A percentile compares a stretch with the other conserved stretches of the same genome.
These are phyloP conservation scores for Alternaria viburni DNA, from an alignment of 2,329 filamentous ascomycete genomes.

Conservation along the genomic window DNA sequence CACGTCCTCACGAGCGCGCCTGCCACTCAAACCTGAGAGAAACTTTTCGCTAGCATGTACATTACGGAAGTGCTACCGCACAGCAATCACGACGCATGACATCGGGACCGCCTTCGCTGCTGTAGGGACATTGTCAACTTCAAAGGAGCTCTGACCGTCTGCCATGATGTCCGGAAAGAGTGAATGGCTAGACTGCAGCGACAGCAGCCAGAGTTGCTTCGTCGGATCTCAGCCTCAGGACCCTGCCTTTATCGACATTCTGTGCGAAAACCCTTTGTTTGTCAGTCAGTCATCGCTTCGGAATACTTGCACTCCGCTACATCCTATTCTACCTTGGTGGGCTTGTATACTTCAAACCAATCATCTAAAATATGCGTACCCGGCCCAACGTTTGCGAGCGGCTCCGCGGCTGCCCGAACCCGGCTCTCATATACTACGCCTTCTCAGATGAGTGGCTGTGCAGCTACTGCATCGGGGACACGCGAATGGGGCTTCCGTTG, in stretches of 20 bases:
- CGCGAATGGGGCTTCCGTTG: background rate
- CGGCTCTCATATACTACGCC: background rate
- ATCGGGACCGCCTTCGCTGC: background rate
- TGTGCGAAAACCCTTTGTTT: background rate
- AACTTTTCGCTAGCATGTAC: background rate
- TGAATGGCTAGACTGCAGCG: background rate
- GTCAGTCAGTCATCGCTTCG: background rate
- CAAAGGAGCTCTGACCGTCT: background rate
- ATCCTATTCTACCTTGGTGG: background rate
- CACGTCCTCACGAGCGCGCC: background rate
- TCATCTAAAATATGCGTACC: background rate
- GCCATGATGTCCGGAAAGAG: background rate
- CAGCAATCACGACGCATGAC: background rate
- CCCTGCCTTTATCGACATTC: background rate
- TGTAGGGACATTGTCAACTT: background rate
- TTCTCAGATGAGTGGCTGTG: slow-evolving; percentile 6
- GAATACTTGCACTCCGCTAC: background rate
- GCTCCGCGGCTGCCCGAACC: background rate
- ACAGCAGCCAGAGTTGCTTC: too few relatives aligned
- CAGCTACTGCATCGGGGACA: background rate
- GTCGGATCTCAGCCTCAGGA: background rate
- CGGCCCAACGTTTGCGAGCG: background rate
- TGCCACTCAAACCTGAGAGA: background rate
- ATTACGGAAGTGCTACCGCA: background rate
- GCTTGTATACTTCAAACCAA: background rate